A percentile compares a stretch with the other conserved stretches of the same genome.
These are phyloP conservation scores for Dichotomopilus funicola DNA, from an alignment of 2,329 filamentous ascomycete species.

Conservation along the genomic window DNA sequence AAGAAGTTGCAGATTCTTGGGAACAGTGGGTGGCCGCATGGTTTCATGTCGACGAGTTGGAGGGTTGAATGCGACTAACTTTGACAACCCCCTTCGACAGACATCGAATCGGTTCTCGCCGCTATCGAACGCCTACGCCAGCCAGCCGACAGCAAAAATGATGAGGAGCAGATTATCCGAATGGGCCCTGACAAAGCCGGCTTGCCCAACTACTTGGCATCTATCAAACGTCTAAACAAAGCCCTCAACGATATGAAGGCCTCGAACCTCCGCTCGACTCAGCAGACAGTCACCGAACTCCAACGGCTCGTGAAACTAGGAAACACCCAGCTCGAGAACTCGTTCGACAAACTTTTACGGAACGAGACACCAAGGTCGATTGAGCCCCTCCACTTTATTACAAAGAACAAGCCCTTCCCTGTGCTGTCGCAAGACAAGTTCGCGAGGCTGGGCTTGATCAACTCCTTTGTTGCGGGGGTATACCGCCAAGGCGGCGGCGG, in stretches of 20 bases:
- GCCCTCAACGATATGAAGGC: slow-evolving; percentile 78
- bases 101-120: slow-evolving; percentile 78
- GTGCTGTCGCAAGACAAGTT: slow-evolving; percentile 69
- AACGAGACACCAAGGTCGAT: slow-evolving; percentile 72
- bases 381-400: slow-evolving; percentile 87
- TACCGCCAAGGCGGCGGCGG: slow-evolving; percentile 40
- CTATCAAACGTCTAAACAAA: slow-evolving; percentile 80
- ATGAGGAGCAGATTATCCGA: slow-evolving; percentile 86
- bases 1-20: slow-evolving; percentile 82
- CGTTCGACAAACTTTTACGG: slow-evolving; percentile 71
- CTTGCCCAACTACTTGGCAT: slow-evolving; percentile 77
- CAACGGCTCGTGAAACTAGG: slow-evolving; percentile 70
- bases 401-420: slow-evolving; percentile 82
- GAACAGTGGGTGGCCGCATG: slow-evolving; percentile 50
- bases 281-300: slow-evolving; percentile 78
- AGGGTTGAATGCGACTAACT: background rate
- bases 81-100: slow-evolving; percentile 32
- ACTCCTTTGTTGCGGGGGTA: slow-evolving; percentile 64
- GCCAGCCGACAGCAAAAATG: slow-evolving; percentile 85
- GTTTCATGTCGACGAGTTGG: no score
- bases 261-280: slow-evolving; percentile 88
- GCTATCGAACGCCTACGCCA: slow-evolving; percentile 85
- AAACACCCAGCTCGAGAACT: slow-evolving; percentile 73
- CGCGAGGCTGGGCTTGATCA: slow-evolving; percentile 71
- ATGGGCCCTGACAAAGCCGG: slow-evolving; percentile 79